These are phyloP conservation scores for Ganoderma lucidum DNA, from an alignment of 1,284 basidiomycete species.

Conservation along the genomic window DNA sequence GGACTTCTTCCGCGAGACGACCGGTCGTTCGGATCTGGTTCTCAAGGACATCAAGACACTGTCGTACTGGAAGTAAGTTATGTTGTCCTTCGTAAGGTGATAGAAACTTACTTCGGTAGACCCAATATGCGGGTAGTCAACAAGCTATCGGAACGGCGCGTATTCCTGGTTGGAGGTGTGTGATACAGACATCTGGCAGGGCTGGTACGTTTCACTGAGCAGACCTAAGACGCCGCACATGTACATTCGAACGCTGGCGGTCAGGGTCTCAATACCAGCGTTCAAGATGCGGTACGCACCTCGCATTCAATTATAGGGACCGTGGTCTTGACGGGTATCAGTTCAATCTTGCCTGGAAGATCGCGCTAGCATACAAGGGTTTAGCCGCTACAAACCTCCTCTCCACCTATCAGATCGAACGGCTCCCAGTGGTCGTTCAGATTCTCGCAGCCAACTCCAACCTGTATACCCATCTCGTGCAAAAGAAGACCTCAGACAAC, in stretches of 20 bases:
- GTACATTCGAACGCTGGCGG: slow-evolving; percentile 42
- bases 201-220: background rate
- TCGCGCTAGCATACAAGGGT: slow-evolving; percentile 40
- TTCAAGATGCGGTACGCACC: slow-evolving; percentile 36
- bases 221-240: slow-evolving; percentile 36
- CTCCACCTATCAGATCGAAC: slow-evolving; percentile 38
- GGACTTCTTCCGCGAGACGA: slow-evolving; percentile 17
- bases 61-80: slow-evolving; percentile 24
- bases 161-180: slow-evolving; percentile 49
- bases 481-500: background rate
- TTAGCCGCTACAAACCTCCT: slow-evolving; percentile 35
- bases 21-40: slow-evolving; percentile 16
- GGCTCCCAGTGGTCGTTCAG: slow-evolving; percentile 38
- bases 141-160: slow-evolving; percentile 44
- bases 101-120: slow-evolving; percentile 29
- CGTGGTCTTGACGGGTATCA: slow-evolving; percentile 29
- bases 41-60: slow-evolving; percentile 16
- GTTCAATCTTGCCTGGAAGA: slow-evolving; percentile 46
- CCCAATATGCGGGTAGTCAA: slow-evolving; percentile 49
- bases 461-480: slow-evolving; percentile 13
- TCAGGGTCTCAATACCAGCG: slow-evolving; percentile 40
- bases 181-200: background rate
- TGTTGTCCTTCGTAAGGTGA: background rate
- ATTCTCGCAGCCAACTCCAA: slow-evolving; percentile 35
- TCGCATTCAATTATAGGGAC: background rate